These are phyloP conservation scores for Solanum sejunctum DNA, from an alignment of 257 asterid species.

Conservation along the genomic window DNA sequence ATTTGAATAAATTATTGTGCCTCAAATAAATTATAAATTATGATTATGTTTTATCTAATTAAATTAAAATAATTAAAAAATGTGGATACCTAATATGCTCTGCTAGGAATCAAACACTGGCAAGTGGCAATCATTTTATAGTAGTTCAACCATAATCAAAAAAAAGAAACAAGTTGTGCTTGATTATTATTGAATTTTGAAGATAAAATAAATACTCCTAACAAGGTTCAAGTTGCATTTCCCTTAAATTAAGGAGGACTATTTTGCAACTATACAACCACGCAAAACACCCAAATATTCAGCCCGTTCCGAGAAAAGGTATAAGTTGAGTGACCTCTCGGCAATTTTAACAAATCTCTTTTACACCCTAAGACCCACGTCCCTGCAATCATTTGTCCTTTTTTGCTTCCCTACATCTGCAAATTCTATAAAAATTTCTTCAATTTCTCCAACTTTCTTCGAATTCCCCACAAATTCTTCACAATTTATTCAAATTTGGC, in stretches of 20 bases:
- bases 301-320: neutral
- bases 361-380: constrained; percentile 21
- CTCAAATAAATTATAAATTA: too few relatives aligned
- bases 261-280: neutral
- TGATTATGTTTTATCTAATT: neutral
- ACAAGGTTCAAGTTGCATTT: neutral
- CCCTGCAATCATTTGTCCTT: neutral
- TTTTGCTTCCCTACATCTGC: neutral
- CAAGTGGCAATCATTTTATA: neutral
- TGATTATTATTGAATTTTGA: too few relatives aligned
- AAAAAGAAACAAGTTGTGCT: neutral
- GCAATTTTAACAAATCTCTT: constrained; percentile 10
- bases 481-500: neutral
- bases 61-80: neutral
- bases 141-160: neutral
- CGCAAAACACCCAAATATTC: neutral
- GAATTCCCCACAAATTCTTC: neutral
- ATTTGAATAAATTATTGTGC: too few relatives aligned
- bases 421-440: neutral
- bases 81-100: neutral
- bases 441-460: neutral
- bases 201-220: too few relatives aligned
- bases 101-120: neutral
- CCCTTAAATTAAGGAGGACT: neutral
- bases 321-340: constrained; percentile 1